Evolutionary conservation across 345 rosid genomes (phyloP).

Genomic region (Linum usitatissimum): DNA sequence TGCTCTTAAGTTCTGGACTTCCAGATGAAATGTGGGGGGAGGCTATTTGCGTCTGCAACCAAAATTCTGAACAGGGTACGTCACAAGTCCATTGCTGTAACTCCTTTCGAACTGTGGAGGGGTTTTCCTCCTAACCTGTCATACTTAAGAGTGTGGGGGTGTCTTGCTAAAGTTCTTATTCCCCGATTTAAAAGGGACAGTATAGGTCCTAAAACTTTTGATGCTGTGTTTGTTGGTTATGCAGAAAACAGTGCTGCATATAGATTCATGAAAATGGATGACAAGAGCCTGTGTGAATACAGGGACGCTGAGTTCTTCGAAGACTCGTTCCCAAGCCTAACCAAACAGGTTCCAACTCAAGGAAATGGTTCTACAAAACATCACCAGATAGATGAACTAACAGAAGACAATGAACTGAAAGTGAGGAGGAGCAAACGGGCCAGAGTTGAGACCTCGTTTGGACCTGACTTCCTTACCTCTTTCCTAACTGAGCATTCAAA

Average conservation of each 20-base stretch:
- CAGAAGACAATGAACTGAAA: no score
- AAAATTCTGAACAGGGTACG: no score
- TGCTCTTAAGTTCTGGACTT: no score
- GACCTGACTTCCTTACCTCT: no score
- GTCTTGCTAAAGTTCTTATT: neutral
- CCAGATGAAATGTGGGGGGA: no score
- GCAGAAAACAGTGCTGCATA: neutral
- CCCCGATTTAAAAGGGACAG: neutral
- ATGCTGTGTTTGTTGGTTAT: conserved; percentile 4
- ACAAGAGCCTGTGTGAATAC: neutral
- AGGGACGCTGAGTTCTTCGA: neutral
- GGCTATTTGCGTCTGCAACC: no score
- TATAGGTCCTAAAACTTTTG: neutral
- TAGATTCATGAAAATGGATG: neutral
- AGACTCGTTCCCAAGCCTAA: neutral
- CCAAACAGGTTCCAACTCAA: neutral
- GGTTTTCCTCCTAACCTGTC: no score
- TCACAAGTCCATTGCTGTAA: no score
- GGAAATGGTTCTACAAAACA: neutral
- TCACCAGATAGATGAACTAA: neutral
- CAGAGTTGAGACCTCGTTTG: no score
- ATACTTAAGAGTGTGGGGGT: neutral
- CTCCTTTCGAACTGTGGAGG: no score
- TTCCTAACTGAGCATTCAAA: no score
- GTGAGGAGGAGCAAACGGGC: neutral